phyloP scores from a whole-genome alignment of 768 basidiomycete genomes.

The Mycena sanguinolenta region DNA sequence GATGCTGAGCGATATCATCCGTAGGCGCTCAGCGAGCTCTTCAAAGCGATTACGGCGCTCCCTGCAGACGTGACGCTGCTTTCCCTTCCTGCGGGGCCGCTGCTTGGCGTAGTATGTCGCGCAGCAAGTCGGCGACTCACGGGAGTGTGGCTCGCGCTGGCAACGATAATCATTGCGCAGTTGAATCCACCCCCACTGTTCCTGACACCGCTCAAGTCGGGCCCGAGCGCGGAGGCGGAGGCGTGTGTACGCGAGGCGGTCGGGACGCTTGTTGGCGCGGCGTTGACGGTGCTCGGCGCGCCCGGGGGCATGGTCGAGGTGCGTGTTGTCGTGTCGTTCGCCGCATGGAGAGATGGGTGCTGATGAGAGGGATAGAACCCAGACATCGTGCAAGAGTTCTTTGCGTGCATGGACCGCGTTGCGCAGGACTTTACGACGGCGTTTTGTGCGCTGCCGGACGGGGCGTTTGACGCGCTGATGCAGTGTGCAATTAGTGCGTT shows the following conservation, averaged over 20 bases:
- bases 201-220: slow-evolving; percentile 60
- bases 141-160: slow-evolving; percentile 87
- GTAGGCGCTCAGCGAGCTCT: slow-evolving; percentile 84
- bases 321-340: slow-evolving; percentile 42
- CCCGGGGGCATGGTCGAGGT: slow-evolving; percentile 81
- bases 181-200: slow-evolving; percentile 79
- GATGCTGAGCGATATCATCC: neutral
- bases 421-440: slow-evolving; percentile 72
- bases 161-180: slow-evolving; percentile 84
- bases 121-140: slow-evolving; percentile 81
- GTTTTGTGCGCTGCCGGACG: slow-evolving; percentile 74
- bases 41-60: slow-evolving; percentile 88
- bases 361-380: slow-evolving; percentile 75
- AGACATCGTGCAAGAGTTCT: slow-evolving; percentile 92
- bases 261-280: slow-evolving; percentile 70
- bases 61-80: slow-evolving; percentile 83
- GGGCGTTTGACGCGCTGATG: slow-evolving; percentile 76
- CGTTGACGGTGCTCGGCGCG: slow-evolving; percentile 64
- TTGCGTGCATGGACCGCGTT: slow-evolving; percentile 77
- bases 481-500: slow-evolving; percentile 77
- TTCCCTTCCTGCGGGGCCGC: slow-evolving; percentile 83
- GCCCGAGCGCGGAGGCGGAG: slow-evolving; percentile 68
- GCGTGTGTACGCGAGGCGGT: slow-evolving; percentile 68
- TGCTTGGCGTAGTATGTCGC: slow-evolving; percentile 83
- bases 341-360: neutral